A percentile compares a stretch with the other conserved stretches of the same genome.
Conservation (phyloP, 768 basidiomycete genomes). For the Lactarius trivialis region DNA sequence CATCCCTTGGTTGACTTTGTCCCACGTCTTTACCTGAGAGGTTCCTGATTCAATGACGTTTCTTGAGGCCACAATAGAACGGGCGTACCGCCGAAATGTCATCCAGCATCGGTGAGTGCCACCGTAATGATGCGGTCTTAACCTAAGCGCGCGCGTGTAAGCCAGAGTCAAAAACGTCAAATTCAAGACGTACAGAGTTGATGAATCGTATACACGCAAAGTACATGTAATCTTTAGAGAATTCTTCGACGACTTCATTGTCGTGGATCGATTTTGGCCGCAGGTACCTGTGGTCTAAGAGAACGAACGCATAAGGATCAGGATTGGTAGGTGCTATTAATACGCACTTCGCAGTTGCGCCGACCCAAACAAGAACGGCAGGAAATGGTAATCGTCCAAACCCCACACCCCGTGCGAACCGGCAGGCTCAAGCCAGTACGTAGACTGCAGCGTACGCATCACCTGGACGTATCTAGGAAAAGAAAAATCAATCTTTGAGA, state of each 20-base stretch:
- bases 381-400: slow-evolving; percentile 93
- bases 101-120: slow-evolving; percentile 99
- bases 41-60: neutral
- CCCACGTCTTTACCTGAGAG: slow-evolving; percentile 77
- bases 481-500: neutral
- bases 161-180: neutral
- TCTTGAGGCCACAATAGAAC: neutral
- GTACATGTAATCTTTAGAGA: slow-evolving; percentile 91
- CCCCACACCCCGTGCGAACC: slow-evolving; percentile 99
- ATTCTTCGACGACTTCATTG: slow-evolving; percentile 85
- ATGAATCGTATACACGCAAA: slow-evolving; percentile 94
- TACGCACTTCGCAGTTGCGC: slow-evolving; percentile 60
- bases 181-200: slow-evolving; percentile 66
- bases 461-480: slow-evolving; percentile 55
- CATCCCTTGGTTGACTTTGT: slow-evolving; percentile 95
- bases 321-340: neutral
- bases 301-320: neutral
- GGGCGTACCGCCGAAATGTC: slow-evolving; percentile 78
- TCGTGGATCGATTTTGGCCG: slow-evolving; percentile 91
- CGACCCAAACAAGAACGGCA: slow-evolving; percentile 84
- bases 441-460: slow-evolving; percentile 83
- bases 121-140: slow-evolving; percentile 89
- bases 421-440: slow-evolving; percentile 96
- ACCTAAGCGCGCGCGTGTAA: slow-evolving; percentile 46
- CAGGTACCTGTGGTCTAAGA: slow-evolving; percentile 71